Percentiles rank a stretch among this genome's conserved stretches.
Evolutionary conservation across 2,329 filamentous ascomycete genomes (phyloP).

Genomic region (Tricladium varicosporioides): DNA sequence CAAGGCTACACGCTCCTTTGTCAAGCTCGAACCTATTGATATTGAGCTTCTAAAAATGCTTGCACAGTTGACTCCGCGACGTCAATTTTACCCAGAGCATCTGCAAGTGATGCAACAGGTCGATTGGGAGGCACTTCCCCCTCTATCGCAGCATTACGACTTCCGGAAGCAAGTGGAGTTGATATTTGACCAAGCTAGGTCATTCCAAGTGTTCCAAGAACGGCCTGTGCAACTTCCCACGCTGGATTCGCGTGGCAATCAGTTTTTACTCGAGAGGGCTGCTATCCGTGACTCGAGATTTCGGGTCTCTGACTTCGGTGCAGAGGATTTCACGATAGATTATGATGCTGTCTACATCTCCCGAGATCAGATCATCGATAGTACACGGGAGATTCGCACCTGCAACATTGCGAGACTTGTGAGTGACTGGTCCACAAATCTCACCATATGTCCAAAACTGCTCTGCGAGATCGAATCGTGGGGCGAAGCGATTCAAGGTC

Average conservation of each 20-base stretch:
- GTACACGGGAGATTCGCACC: conserved; percentile 8
- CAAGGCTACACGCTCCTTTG: conserved; percentile 48
- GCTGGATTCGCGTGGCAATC: neutral
- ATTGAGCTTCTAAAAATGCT: conserved; percentile 38
- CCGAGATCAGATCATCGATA: conserved; percentile 28
- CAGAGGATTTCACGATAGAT: conserved; percentile 34
- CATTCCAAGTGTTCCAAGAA: conserved; percentile 3
- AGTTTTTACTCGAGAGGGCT: conserved; percentile 28
- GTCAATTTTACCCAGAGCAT: conserved; percentile 44
- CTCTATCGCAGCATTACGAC: conserved; percentile 44
- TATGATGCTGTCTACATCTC: conserved; percentile 36
- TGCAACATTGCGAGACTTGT: conserved; percentile 21
- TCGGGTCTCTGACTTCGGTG: conserved; percentile 37
- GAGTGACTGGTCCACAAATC: conserved; percentile 17
- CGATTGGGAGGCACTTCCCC: conserved; percentile 41
- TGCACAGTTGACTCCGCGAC: conserved; percentile 40
- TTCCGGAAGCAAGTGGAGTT: conserved; percentile 38
- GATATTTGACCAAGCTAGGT: conserved; percentile 37
- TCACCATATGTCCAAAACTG: conserved; percentile 15
- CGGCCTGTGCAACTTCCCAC: neutral
- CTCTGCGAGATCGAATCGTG: conserved; percentile 19
- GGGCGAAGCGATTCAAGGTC: conserved; percentile 6
- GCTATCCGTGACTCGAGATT: conserved; percentile 35
- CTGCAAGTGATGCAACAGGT: conserved; percentile 47
- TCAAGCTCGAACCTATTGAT: conserved; percentile 37